phyloP scores from a whole-genome alignment of 2,329 filamentous ascomycete species.

The Penicillium griseofulvum region DNA sequence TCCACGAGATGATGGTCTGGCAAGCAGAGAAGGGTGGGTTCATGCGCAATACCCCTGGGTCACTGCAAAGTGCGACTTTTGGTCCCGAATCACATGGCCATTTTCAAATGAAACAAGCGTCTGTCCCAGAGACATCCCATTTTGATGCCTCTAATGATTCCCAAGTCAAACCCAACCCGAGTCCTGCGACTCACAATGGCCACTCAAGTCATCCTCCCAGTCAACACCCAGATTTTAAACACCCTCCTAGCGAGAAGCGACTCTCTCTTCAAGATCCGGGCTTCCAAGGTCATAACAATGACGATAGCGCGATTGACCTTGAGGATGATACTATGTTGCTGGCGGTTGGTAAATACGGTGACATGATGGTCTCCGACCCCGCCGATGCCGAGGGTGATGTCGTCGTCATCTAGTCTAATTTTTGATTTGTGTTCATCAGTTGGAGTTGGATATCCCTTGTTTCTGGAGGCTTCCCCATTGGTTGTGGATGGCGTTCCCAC shows the following conservation, averaged over 20 bases:
- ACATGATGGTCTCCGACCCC: constrained; percentile 47
- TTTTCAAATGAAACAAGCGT: constrained; percentile 23
- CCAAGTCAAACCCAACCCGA: constrained; percentile 21
- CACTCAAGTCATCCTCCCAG: constrained; percentile 15
- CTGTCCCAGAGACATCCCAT: constrained; percentile 16
- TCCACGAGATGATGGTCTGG: constrained; percentile 92
- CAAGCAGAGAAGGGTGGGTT: constrained; percentile 88
- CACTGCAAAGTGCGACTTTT: constrained; percentile 29
- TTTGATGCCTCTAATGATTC: constrained; percentile 17
- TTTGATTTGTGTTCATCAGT: constrained; percentile 20
- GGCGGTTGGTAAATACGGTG: constrained; percentile 45
- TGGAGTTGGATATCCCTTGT: constrained; percentile 34
- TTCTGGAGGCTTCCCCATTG: constrained; percentile 26
- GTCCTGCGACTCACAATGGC: constrained; percentile 16
- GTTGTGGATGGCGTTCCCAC: constrained; percentile 17
- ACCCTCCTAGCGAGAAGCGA: constrained; percentile 33
- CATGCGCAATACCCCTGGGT: constrained; percentile 55
- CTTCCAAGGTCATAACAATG: constrained; percentile 47
- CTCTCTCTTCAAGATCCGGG: constrained; percentile 47
- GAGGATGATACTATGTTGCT: constrained; percentile 46
- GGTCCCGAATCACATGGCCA: constrained; percentile 23
- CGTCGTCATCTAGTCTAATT: constrained; percentile 41
- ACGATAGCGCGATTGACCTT: constrained; percentile 75
- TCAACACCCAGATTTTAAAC: constrained; percentile 23
- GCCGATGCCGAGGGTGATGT: constrained; percentile 47